These are phyloP conservation scores for Gyrodon lividus DNA, from an alignment of 768 basidiomycete species.

Conservation along the genomic window DNA sequence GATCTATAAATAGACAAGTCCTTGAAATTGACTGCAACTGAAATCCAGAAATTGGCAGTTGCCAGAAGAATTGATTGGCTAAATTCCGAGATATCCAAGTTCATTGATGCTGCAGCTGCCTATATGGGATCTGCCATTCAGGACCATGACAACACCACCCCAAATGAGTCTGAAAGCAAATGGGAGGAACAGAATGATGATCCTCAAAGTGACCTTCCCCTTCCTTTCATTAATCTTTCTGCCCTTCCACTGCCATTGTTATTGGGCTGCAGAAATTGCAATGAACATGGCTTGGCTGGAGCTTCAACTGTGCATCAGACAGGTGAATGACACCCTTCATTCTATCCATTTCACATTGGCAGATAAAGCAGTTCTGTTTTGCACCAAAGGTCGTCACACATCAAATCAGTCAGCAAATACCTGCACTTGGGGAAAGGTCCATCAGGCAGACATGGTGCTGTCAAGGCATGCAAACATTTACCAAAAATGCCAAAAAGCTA, in stretches of 20 bases:
- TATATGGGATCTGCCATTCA: neutral
- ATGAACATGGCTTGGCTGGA: conserved; percentile 2
- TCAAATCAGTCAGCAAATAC: neutral
- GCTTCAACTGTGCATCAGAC: conserved; percentile 1
- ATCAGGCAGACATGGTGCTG: neutral
- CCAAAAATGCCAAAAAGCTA: neutral
- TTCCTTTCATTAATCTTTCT: too few species aligned
- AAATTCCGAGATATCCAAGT: neutral
- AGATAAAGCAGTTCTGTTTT: conserved; percentile 10
- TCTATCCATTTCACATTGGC: conserved; percentile 1
- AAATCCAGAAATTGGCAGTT: neutral
- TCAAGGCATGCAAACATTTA: conserved; percentile 5
- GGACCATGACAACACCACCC: neutral
- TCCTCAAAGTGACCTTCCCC: too few species aligned
- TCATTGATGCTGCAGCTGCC: neutral
- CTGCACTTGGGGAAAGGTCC: neutral
- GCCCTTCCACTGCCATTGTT: neutral
- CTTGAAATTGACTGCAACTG: neutral
- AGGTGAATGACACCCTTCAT: conserved; percentile 19
- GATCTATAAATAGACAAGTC: too few species aligned
- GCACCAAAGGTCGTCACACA: neutral
- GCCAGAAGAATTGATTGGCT: neutral
- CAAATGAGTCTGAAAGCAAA: neutral
- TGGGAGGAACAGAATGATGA: too few species aligned
- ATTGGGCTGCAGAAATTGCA: neutral